Evolutionary conservation across 257 asterid species (phyloP), one percentile per base, ranked within the genome.

Genomic region (Thymus mandschuricus): DNA sequence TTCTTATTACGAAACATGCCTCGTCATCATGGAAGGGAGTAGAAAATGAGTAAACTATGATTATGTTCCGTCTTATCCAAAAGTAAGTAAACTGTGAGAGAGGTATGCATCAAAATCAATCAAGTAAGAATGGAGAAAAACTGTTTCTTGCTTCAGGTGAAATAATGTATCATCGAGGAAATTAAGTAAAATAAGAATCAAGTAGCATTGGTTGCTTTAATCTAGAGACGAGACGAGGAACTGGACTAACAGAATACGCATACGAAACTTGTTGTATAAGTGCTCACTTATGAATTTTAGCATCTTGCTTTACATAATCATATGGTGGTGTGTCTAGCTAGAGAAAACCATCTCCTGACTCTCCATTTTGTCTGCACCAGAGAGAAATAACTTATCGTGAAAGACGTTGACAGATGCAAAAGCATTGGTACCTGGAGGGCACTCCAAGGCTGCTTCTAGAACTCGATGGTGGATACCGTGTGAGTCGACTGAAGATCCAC

Each of bases 391-490:
- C 45, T 90, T 76, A 71, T 92, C 98, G n/a, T 82, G 61, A 52
- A 88, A 95, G 40, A 90, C 86, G 62, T 89, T 92, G 1, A 95
- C 40, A 27, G 51, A 75, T 28, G 97, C 99, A 70, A 81, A 95
- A 12, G 99, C 88, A 81, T 88, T 68, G 2, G 87, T 87, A 10
- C 94, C 96, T 0, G 96, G 97, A 41, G 99, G 98, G 51, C 98
- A 89, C 81, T 95, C 98, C 70, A 95, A 75, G 15, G 97, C 97
- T 2, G 98, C 99, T 79, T 88, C 98, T 43, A 95, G 83, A 81
- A 92, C 90, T 67, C 94, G 89, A 73, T 95, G 99, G 74, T 88
- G 97, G 61, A 95, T 78, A 1, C 99, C 96, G 10, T 81, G 75
- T 21, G 94, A 81, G 64, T 95, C 99, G 33, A 92, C 75, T 0